Percentiles rank a stretch among this genome's conserved stretches.
phyloP scores from a whole-genome alignment of 768 basidiomycete species.

The Phaffia australis region DNA sequence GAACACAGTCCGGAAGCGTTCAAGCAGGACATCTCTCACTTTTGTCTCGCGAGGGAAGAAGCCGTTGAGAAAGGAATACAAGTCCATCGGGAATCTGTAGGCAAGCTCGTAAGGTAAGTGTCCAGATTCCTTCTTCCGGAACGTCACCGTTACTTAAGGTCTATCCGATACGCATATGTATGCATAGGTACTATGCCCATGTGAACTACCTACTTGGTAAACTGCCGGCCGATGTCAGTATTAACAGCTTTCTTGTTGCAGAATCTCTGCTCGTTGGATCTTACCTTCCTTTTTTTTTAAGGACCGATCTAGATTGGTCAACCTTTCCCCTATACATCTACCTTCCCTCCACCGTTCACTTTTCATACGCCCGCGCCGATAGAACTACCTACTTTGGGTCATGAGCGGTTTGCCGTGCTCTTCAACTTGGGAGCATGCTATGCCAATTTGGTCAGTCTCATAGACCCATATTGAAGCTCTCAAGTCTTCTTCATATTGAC shows the following conservation, averaged over 20 bases:
- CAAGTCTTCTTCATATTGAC: neutral
- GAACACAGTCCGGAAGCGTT: conserved; percentile 77
- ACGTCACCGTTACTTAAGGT: neutral
- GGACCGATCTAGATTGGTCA: conserved; percentile 38
- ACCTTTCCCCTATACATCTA: conserved; percentile 31
- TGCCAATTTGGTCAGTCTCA: conserved; percentile 52
- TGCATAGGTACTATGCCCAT: conserved; percentile 76
- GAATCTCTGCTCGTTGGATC: neutral
- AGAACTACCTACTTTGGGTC: conserved; percentile 60
- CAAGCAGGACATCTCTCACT: conserved; percentile 59
- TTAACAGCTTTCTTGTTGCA: conserved; percentile 26
- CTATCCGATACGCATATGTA: neutral
- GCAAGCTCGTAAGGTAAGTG: conserved; percentile 51
- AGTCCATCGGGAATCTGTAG: conserved; percentile 35
- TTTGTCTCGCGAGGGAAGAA: conserved; percentile 58
- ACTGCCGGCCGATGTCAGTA: conserved; percentile 63
- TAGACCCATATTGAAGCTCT: neutral
- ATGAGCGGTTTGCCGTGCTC: conserved; percentile 64
- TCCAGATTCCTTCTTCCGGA: conserved; percentile 5
- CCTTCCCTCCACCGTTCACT: conserved; percentile 47
- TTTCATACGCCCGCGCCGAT: conserved; percentile 46
- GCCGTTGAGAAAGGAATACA: conserved; percentile 46
- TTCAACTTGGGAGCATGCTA: conserved; percentile 83
- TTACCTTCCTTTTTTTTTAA: neutral
- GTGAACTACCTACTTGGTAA: conserved; percentile 72